A percentile compares a stretch with the other conserved stretches of the same genome.
These are phyloP conservation scores for Abelmoschus esculentus DNA, from an alignment of 345 rosid genomes.

Conservation along the genomic window DNA sequence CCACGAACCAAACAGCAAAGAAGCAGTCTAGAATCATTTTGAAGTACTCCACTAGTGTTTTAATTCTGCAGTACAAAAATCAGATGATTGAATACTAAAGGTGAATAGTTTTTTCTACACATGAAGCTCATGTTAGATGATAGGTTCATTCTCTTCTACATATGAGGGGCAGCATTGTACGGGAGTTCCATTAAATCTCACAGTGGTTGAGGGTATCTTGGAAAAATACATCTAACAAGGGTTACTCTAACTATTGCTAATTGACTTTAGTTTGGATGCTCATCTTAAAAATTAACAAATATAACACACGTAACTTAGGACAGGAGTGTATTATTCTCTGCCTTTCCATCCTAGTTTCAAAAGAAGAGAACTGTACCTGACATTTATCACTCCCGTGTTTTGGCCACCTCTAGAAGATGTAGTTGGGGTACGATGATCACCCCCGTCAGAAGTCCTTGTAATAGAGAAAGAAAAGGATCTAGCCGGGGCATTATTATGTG, in stretches of 20 bases:
- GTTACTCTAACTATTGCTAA: neutral
- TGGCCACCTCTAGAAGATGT: constrained; percentile 54
- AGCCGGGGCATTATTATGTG: constrained; percentile 62
- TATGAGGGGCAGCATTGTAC: neutral
- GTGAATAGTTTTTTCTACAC: neutral
- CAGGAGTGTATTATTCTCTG: neutral
- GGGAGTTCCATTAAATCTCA: neutral
- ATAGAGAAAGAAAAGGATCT: constrained; percentile 72
- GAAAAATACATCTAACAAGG: neutral
- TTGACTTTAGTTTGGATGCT: neutral
- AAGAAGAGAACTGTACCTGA: constrained; percentile 44
- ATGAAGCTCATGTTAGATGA: neutral
- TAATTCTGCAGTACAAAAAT: constrained; percentile 45
- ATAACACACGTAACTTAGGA: neutral
- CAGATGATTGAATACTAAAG: neutral
- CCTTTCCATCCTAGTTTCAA: neutral
- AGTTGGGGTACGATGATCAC: constrained; percentile 38
- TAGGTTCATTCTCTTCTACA: neutral
- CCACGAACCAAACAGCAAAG: constrained; percentile 98
- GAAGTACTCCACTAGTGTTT: constrained; percentile 81
- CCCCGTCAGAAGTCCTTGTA: constrained; percentile 58
- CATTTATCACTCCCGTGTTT: constrained; percentile 39
- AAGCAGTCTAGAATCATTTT: constrained; percentile 97
- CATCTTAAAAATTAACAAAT: neutral
- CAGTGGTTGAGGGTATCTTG: neutral